phyloP scores from a whole-genome alignment of 2,329 filamentous ascomycete species.

The Neonectria coccinea region DNA sequence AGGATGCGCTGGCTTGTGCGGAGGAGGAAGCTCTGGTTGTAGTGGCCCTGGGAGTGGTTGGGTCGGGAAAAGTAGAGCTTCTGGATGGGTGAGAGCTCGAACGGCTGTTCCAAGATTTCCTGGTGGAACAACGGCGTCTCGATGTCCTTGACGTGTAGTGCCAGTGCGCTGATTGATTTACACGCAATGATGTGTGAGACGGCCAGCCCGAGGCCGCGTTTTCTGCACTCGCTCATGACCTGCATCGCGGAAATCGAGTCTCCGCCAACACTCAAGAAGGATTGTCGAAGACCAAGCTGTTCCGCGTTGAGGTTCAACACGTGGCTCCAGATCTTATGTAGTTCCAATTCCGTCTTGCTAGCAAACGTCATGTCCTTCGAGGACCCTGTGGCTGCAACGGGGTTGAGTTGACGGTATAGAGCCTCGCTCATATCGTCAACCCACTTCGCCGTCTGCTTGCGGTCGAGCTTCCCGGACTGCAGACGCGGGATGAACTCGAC shows the following conservation, averaged over 20 bases:
- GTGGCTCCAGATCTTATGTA: slow-evolving; percentile 34
- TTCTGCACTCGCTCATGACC: slow-evolving; percentile 41
- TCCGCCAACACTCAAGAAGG: neutral
- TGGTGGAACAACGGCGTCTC: slow-evolving; percentile 1
- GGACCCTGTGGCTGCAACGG: neutral
- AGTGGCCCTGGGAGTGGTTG: slow-evolving; percentile 30
- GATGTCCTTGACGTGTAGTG: slow-evolving; percentile 28
- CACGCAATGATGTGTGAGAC: slow-evolving; percentile 47
- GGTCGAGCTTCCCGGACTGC: neutral
- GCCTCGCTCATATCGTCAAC: slow-evolving; percentile 30
- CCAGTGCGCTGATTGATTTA: slow-evolving; percentile 40
- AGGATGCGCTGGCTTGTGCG: slow-evolving; percentile 19
- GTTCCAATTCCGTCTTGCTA: slow-evolving; percentile 18
- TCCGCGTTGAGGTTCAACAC: slow-evolving; percentile 38
- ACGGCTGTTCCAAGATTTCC: slow-evolving; percentile 15
- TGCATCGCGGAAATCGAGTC: neutral
- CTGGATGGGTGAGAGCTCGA: slow-evolving; percentile 36
- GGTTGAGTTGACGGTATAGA: slow-evolving; percentile 35
- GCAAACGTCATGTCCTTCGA: slow-evolving; percentile 2
- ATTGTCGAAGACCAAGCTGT: slow-evolving; percentile 29
- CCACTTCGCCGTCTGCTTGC: slow-evolving; percentile 26
- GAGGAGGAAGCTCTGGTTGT: slow-evolving; percentile 40
- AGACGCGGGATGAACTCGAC: neutral
- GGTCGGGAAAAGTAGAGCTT: slow-evolving; percentile 37
- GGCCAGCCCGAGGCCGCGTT: slow-evolving; percentile 41